A percentile compares a stretch with the other conserved stretches of the same genome.
These are phyloP conservation scores for Komagataella pseudopastoris DNA, from an alignment of 805 yeast species.

Conservation along the genomic window DNA sequence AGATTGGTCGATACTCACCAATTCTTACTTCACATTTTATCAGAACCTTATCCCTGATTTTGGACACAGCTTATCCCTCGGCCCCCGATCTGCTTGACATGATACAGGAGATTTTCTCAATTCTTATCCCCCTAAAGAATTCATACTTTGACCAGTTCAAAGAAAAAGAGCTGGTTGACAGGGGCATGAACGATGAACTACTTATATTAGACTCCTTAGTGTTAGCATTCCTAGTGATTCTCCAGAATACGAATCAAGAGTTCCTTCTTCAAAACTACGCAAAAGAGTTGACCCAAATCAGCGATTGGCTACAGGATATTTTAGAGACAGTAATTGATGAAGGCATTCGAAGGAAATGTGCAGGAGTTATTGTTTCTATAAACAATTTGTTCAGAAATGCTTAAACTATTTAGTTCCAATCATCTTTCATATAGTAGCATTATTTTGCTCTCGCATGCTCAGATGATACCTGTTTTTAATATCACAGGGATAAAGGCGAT, in stretches of 20 bases:
- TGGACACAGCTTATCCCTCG: constrained; percentile 46
- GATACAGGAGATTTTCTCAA: constrained; percentile 35
- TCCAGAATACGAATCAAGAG: constrained; percentile 5
- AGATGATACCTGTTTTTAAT: background rate
- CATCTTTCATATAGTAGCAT: background rate
- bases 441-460: background rate
- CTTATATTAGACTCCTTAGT: constrained; percentile 5
- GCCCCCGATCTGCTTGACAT: constrained; percentile 36
- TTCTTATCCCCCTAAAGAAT: constrained; percentile 8
- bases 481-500: no score
- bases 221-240: constrained; percentile 4
- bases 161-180: background rate
- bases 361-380: background rate
- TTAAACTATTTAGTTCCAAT: background rate
- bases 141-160: background rate
- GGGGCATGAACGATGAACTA: constrained; percentile 3
- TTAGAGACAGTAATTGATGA: constrained; percentile 1
- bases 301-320: constrained; percentile 1
- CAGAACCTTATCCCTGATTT: constrained; percentile 40
- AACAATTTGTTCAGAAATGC: background rate
- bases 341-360: constrained; percentile 1
- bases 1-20: constrained; percentile 39
- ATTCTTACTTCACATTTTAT: constrained; percentile 44
- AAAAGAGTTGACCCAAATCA: constrained; percentile 2
- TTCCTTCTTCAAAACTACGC: constrained; percentile 3